Percentiles rank a stretch among this genome's conserved stretches.
Evolutionary conservation across 495 filamentous ascomycete genomes (phyloP).

Genomic region (Penicillium simplicissimum): DNA sequence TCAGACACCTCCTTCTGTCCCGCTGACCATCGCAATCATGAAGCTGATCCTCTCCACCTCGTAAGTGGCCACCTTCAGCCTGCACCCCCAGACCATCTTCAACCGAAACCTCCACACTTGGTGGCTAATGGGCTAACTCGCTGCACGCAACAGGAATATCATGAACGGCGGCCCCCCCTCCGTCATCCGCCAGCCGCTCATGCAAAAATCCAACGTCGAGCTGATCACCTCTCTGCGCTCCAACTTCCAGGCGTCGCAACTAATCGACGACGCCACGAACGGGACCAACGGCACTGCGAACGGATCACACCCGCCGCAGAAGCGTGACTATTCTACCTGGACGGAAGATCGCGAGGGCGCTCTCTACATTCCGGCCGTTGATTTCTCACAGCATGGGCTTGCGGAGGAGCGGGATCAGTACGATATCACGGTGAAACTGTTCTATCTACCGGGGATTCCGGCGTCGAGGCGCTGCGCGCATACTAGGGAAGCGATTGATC

Average conservation of each 20-base stretch:
- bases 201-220: slow-evolving; percentile 82
- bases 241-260: slow-evolving; percentile 73
- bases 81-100: not conserved
- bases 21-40: slow-evolving; percentile 42
- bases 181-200: slow-evolving; percentile 72
- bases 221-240: slow-evolving; percentile 79
- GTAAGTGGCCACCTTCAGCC: slow-evolving; percentile 46
- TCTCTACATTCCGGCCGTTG: slow-evolving; percentile 75
- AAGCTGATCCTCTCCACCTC: slow-evolving; percentile 88
- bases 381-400: slow-evolving; percentile 68
- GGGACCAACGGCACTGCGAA: slow-evolving; percentile 19
- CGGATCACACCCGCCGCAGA: slow-evolving; percentile 23
- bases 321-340: slow-evolving; percentile 53
- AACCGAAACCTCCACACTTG: not conserved
- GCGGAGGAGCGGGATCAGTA: slow-evolving; percentile 78
- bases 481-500: slow-evolving; percentile 71
- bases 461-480: slow-evolving; percentile 61
- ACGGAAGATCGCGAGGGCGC: slow-evolving; percentile 58
- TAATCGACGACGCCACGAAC: slow-evolving; percentile 43
- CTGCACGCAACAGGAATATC: slow-evolving; percentile 66
- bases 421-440: slow-evolving; percentile 91
- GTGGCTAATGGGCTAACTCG: slow-evolving; percentile 3
- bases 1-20: not conserved
- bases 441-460: slow-evolving; percentile 77
- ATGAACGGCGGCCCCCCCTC: slow-evolving; percentile 72